A percentile compares a stretch with the other conserved stretches of the same genome.
Evolutionary conservation across 352 stramenopile species (phyloP).

Genomic region (Phytophthora palmivora): DNA sequence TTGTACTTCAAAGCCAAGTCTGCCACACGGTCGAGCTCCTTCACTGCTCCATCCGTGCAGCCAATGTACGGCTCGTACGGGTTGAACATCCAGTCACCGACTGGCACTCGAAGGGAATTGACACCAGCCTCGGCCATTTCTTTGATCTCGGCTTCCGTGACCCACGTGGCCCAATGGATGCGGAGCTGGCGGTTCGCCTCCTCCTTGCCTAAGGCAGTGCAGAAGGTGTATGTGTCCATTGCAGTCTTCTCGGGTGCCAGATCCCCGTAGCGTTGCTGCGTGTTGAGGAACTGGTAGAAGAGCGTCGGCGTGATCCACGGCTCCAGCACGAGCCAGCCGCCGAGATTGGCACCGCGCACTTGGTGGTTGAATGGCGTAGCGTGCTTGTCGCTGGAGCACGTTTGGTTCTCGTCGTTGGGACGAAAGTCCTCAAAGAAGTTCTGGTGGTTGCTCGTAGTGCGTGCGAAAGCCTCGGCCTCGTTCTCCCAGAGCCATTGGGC

Average conservation of each 20-base stretch:
- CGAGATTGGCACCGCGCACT: constrained; percentile 32
- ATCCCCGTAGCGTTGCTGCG: constrained; percentile 71
- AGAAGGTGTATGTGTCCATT: constrained; percentile 94
- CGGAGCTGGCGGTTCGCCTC: constrained; percentile 93
- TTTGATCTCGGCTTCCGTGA: constrained; percentile 54
- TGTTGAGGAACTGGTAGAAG: constrained; percentile 55
- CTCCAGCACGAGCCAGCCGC: constrained; percentile 37
- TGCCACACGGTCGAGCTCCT: constrained; percentile 92
- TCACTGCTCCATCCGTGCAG: constrained; percentile 92
- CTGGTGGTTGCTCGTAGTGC: constrained; percentile 22
- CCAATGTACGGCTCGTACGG: constrained; percentile 93
- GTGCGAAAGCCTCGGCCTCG: constrained; percentile 49
- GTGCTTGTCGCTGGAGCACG: constrained; percentile 34
- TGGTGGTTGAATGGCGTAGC: constrained; percentile 34
- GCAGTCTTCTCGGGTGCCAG: constrained; percentile 82
- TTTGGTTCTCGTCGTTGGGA: constrained; percentile 45
- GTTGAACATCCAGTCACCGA: constrained; percentile 42
- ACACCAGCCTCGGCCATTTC: constrained; percentile 31
- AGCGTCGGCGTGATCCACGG: constrained; percentile 36
- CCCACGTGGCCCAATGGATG: constrained; percentile 94
- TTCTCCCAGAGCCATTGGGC: constrained; percentile 72
- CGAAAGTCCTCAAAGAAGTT: constrained; percentile 61
- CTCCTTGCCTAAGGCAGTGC: constrained; percentile 39
- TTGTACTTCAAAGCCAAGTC: constrained; percentile 88
- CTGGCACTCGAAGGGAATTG: constrained; percentile 31